Evolutionary conservation across 1,284 basidiomycete species (phyloP), one percentile per base, ranked within the genome.

Genomic region (Trichosporon faecale): DNA sequence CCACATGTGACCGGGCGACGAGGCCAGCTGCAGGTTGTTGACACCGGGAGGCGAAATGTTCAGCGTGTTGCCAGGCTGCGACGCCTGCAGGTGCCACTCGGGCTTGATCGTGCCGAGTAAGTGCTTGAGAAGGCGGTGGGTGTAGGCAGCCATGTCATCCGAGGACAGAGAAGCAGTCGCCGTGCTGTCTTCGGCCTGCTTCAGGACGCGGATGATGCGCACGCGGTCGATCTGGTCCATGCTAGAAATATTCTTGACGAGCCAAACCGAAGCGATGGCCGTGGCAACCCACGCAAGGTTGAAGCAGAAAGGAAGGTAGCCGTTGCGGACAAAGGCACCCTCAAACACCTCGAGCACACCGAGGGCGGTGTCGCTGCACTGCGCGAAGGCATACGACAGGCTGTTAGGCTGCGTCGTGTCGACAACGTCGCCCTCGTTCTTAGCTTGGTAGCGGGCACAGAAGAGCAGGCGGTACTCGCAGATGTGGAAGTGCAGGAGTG

Each of bases 81-180:
- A 46, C 29, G 57, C 61, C 31, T 29, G 49, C 40, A 52, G 61
- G 23, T 69, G 68, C 55, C 67, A 68, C 11, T 72, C 69, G 1
- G 73, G 64, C 12, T 67, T 64, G 40, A 74, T 64, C 3, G 70
- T 68, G 64, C 67, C 69, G 18, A 77, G 68, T 4, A 77, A 70
- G 65, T 77, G 75, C 64, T 74, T 77, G 3, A 76, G 21, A 5
- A 77, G 70, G n/a, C 76, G 73, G 68, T 76, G 73, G 12, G 70
- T 76, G 66, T 76, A 77, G n/a, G 75, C 71, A 7, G 75, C 40
- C 76, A 77, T 77, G 66, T 77, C 76, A 65, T 77, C 76, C 0
- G 72, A 68, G 9, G 70, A 68, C 25, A 69, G 49, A 3, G 75
- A 75, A 16, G 73, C 73, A 35, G 72, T 70, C 4, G 66, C 66